Percentiles rank a stretch among this genome's conserved stretches.
phyloP scores from a whole-genome alignment of 2,329 filamentous ascomycete species.

The Colletotrichum spinosum region DNA sequence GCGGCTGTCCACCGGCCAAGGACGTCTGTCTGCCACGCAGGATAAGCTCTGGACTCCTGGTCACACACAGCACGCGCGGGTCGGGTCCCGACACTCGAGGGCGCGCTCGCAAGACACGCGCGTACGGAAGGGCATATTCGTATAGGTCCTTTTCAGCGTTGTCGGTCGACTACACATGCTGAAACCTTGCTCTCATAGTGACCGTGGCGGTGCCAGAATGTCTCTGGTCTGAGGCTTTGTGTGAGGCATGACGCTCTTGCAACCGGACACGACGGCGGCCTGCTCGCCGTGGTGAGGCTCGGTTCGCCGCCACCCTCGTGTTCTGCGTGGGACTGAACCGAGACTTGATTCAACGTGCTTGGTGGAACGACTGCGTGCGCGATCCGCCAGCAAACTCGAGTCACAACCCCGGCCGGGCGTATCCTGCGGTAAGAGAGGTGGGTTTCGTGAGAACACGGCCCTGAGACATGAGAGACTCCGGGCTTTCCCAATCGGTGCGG shows the following conservation, averaged over 20 bases:
- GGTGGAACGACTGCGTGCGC: not conserved
- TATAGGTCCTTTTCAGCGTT: not conserved
- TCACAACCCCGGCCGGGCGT: slow-evolving; percentile 2
- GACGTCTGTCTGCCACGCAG: not conserved
- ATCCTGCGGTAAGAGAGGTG: not conserved
- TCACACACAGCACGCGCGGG: not conserved
- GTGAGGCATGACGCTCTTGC: not conserved
- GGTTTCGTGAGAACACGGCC: slow-evolving; percentile 2
- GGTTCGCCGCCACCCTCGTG: not conserved
- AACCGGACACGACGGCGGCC: not conserved
- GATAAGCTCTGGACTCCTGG: slow-evolving; percentile 5
- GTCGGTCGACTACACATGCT: slow-evolving; percentile 1
- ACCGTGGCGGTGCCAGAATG: slow-evolving; percentile 28
- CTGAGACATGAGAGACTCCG: slow-evolving; percentile 6
- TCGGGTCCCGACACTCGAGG: not conserved
- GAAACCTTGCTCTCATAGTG: not conserved
- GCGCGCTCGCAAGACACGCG: not conserved
- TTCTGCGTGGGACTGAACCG: slow-evolving; percentile 8
- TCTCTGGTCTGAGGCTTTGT: slow-evolving; percentile 18
- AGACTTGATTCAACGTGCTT: slow-evolving; percentile 8
- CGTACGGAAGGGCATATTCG: slow-evolving; percentile 1
- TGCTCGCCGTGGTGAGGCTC: not conserved
- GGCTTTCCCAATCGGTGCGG: slow-evolving; percentile 16
- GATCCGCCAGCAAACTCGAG: not conserved
- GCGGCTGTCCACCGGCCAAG: slow-evolving; percentile 6